Conservation (phyloP, 768 basidiomycete species). For the Royoungia palumana region DNA sequence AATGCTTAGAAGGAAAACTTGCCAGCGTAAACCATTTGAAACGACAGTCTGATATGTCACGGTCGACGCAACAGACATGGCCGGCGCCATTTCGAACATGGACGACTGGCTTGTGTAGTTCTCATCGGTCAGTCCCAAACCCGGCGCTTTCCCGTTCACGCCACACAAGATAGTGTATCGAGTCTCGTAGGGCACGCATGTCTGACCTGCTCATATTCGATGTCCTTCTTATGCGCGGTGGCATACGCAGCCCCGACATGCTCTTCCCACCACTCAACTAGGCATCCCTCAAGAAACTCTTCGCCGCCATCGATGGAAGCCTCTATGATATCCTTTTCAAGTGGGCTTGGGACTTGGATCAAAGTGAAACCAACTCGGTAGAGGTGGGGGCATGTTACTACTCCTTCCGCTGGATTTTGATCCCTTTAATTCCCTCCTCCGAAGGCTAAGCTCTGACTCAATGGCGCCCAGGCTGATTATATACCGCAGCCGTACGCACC, state of each 20-base stretch:
- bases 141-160: slow-evolving; percentile 58
- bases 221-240: slow-evolving; percentile 63
- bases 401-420: too few relatives aligned
- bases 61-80: too few relatives aligned
- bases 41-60: too few relatives aligned
- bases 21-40: too few relatives aligned
- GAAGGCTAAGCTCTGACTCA: too few relatives aligned
- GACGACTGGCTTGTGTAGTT: slow-evolving; percentile 39
- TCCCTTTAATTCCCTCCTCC: too few relatives aligned
- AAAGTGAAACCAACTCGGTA: too few relatives aligned
- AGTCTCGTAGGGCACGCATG: slow-evolving; percentile 57
- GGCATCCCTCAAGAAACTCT: slow-evolving; percentile 49
- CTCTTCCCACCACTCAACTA: slow-evolving; percentile 68
- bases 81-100: slow-evolving; percentile 8
- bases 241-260: slow-evolving; percentile 53
- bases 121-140: slow-evolving; percentile 35
- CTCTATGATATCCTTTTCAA: slow-evolving; percentile 78
- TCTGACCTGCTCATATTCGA: slow-evolving; percentile 70
- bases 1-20: too few relatives aligned
- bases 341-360: slow-evolving; percentile 73
- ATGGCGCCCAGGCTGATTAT: too few relatives aligned
- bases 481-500: too few relatives aligned
- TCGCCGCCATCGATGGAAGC: slow-evolving; percentile 59
- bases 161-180: slow-evolving; percentile 54
- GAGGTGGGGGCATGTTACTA: too few relatives aligned